Evolutionary conservation across 129 eudicot species (phyloP).

Genomic region (Kitagawia praeruptora): DNA sequence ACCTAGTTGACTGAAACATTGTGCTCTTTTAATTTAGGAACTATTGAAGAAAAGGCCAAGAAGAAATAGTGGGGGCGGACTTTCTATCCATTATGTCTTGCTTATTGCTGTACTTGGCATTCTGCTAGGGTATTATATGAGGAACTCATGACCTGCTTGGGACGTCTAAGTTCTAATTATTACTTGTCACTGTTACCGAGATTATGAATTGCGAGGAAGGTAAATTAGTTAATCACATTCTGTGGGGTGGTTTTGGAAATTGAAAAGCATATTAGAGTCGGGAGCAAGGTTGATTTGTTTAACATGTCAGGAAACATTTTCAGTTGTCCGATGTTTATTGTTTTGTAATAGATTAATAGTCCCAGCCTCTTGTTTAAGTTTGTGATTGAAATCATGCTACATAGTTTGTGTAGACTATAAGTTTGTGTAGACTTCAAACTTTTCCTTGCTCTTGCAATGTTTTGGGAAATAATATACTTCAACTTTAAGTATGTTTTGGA

Average conservation of each 20-base stretch:
- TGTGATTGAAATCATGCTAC: neutral
- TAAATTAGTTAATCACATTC: neutral
- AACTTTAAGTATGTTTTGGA: neutral
- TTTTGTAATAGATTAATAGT: neutral
- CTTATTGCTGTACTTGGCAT: slow-evolving; percentile 18
- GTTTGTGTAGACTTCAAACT: neutral
- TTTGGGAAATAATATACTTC: neutral
- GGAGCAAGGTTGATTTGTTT: neutral
- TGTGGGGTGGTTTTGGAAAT: neutral
- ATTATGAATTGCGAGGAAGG: neutral
- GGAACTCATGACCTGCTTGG: neutral
- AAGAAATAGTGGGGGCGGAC: slow-evolving; percentile 7
- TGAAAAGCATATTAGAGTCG: neutral
- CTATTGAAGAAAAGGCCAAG: slow-evolving; percentile 2
- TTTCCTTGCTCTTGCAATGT: neutral
- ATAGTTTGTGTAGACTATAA: neutral
- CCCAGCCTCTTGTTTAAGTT: neutral
- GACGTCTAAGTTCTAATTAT: neutral
- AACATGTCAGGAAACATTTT: neutral
- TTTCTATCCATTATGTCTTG: slow-evolving; percentile 11
- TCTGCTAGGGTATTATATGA: slow-evolving; percentile 14
- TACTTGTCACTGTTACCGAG: neutral
- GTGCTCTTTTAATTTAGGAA: slow-evolving; percentile 9
- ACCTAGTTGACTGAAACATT: neutral
- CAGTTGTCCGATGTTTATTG: neutral